Percentiles rank a stretch among this genome's conserved stretches.
phyloP scores from a whole-genome alignment of 352 stramenopile species.

The Globisporangium abappressorium region DNA sequence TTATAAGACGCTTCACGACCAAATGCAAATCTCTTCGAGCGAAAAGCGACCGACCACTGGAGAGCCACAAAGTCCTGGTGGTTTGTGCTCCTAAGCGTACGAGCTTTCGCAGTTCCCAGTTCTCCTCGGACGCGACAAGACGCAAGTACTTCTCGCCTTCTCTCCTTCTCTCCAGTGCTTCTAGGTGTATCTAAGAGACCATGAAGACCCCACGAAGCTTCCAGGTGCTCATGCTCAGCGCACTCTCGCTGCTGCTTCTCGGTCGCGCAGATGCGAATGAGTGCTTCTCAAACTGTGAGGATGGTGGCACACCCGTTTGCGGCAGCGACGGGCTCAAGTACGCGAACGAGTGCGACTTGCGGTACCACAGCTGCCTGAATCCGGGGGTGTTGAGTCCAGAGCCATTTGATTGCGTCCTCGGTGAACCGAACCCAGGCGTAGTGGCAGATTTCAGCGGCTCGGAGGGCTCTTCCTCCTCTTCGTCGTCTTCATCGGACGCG shows the following conservation, averaged over 20 bases:
- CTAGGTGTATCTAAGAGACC: not conserved
- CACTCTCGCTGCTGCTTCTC: not conserved
- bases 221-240: not conserved
- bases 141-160: not conserved
- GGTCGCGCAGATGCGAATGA: not conserved
- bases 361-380: constrained; percentile 5
- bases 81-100: not conserved
- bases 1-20: not conserved
- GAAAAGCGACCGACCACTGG: not conserved
- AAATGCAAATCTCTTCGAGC: not conserved
- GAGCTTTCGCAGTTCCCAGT: not conserved
- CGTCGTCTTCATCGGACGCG: not conserved
- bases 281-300: not conserved
- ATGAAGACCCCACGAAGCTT: constrained; percentile 11
- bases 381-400: not conserved
- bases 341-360: constrained; percentile 15
- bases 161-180: not conserved
- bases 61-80: no score
- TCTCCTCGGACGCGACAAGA: not conserved
- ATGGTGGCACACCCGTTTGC: constrained; percentile 14
- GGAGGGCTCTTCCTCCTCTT: not conserved
- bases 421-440: no score
- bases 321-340: constrained; percentile 16
- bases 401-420: no score
- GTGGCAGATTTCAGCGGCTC: no score